phyloP scores from a whole-genome alignment of 768 basidiomycete genomes.

The Pisolithus albus region DNA sequence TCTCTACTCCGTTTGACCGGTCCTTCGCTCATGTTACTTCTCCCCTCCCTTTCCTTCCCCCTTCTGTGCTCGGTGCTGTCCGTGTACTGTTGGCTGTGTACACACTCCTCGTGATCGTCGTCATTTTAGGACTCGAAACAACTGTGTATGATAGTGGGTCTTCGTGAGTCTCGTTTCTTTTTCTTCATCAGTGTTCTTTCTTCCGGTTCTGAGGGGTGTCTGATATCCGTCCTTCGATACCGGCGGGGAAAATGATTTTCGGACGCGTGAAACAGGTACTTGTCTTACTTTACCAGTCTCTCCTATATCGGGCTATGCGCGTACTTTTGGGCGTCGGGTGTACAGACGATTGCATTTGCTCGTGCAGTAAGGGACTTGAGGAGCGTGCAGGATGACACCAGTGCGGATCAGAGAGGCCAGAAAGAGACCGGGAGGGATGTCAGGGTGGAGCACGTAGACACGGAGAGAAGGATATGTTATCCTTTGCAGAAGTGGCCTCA shows the following conservation, averaged over 20 bases:
- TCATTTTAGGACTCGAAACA: slow-evolving; percentile 25
- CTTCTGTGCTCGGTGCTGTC: slow-evolving; percentile 36
- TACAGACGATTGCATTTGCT: slow-evolving; percentile 46
- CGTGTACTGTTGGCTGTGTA: slow-evolving; percentile 48
- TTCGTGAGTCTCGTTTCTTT: slow-evolving; percentile 18
- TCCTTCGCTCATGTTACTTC: slow-evolving; percentile 34
- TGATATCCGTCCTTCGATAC: not conserved
- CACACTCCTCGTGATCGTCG: slow-evolving; percentile 34
- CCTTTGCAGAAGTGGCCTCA: slow-evolving; percentile 56
- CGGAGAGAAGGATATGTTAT: slow-evolving; percentile 32
- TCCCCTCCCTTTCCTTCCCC: slow-evolving; percentile 32
- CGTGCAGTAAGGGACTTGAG: not conserved
- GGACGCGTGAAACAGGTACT: slow-evolving; percentile 34
- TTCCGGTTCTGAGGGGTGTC: not conserved
- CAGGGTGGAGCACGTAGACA: slow-evolving; percentile 1
- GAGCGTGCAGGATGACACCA: slow-evolving; percentile 2
- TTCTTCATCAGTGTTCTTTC: not conserved
- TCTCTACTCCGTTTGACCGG: slow-evolving; percentile 35
- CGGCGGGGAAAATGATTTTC: not conserved
- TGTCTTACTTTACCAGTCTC: slow-evolving; percentile 60
- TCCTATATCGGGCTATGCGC: slow-evolving; percentile 55
- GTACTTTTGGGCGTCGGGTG: slow-evolving; percentile 54
- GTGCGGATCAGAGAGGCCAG: not conserved
- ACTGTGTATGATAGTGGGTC: slow-evolving; percentile 22
- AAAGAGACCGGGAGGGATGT: slow-evolving; percentile 1